Evolutionary conservation across 345 rosid species (phyloP).

Genomic region (Iberis pinnata): DNA sequence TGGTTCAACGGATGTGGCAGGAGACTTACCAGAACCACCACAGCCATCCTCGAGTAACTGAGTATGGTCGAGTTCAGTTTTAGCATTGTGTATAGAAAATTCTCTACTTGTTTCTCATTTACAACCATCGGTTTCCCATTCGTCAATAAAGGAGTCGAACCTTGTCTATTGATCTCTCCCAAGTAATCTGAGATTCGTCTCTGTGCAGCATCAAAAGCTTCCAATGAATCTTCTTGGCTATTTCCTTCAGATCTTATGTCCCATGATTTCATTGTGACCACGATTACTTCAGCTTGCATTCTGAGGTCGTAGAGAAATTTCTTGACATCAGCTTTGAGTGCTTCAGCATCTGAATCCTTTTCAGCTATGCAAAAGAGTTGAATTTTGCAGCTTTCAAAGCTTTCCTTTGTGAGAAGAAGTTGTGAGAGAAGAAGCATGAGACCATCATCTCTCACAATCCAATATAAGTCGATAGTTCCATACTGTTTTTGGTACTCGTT

Average conservation of each 20-base stretch:
- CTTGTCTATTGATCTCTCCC: constrained; percentile 51
- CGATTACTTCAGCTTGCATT: constrained; percentile 99
- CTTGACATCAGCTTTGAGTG: constrained; percentile 88
- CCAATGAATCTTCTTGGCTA: constrained; percentile 63
- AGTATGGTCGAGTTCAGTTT: constrained; percentile 80
- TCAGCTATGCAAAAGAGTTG: constrained; percentile 98
- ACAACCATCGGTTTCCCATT: constrained; percentile 77
- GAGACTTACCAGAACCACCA: constrained; percentile 84
- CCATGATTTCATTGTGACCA: constrained; percentile 91
- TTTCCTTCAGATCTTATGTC: constrained; percentile 57
- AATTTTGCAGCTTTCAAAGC: constrained; percentile 96
- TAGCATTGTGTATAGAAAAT: constrained; percentile 71
- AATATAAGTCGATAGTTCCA: constrained; percentile 94
- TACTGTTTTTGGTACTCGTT: constrained; percentile 94
- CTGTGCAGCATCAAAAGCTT: constrained; percentile 70
- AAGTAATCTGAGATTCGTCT: constrained; percentile 59
- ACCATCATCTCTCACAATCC: constrained; percentile 98
- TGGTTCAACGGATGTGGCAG: constrained; percentile 44
- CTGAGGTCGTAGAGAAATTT: constrained; percentile 95
- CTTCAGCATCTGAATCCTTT: constrained; percentile 94
- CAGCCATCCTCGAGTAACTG: constrained; percentile 78
- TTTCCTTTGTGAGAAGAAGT: constrained; percentile 95
- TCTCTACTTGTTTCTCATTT: constrained; percentile 57
- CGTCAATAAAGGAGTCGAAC: constrained; percentile 43
- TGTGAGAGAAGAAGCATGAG: constrained; percentile 98